phyloP scores from a whole-genome alignment of 371 early-diverging fungal genomes.

The Apophysomyces elegans region DNA sequence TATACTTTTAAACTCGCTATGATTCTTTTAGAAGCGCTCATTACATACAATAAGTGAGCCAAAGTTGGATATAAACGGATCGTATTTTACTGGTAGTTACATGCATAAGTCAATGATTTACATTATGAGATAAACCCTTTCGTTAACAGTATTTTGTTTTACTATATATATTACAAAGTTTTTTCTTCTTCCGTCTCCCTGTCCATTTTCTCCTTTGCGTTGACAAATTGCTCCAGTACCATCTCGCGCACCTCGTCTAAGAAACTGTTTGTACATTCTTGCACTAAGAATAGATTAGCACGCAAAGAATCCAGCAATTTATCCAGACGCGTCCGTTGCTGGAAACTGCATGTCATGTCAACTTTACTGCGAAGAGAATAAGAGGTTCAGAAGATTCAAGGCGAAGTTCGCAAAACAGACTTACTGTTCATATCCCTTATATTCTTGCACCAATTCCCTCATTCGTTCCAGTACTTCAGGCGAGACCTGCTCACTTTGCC shows the following conservation, averaged over 20 bases:
- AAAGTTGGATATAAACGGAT: no score
- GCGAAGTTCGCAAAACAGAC: neutral
- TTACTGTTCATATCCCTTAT: constrained; percentile 32
- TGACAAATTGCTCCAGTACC: constrained; percentile 1
- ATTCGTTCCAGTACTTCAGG: constrained; percentile 17
- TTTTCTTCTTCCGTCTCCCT: neutral
- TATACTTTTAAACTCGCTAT: no score
- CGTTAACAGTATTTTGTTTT: no score
- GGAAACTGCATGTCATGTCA: constrained; percentile 18
- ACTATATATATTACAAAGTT: neutral
- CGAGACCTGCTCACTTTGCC: constrained; percentile 8
- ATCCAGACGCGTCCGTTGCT: constrained; percentile 17
- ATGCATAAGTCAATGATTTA: no score
- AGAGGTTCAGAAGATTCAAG: no score
- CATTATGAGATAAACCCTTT: no score
- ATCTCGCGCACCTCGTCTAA: constrained; percentile 2
- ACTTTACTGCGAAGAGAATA: constrained; percentile 20
- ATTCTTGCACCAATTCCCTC: constrained; percentile 21
- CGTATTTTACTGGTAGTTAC: no score
- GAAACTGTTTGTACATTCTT: neutral
- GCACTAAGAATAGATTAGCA: constrained; percentile 21
- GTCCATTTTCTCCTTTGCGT: neutral
- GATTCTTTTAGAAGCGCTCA: no score
- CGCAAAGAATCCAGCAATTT: constrained; percentile 23
- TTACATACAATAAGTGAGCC: no score